Base-by-base conservation (phyloP, 768 basidiomycete genomes). In the Mycena epipterygia region DNA sequence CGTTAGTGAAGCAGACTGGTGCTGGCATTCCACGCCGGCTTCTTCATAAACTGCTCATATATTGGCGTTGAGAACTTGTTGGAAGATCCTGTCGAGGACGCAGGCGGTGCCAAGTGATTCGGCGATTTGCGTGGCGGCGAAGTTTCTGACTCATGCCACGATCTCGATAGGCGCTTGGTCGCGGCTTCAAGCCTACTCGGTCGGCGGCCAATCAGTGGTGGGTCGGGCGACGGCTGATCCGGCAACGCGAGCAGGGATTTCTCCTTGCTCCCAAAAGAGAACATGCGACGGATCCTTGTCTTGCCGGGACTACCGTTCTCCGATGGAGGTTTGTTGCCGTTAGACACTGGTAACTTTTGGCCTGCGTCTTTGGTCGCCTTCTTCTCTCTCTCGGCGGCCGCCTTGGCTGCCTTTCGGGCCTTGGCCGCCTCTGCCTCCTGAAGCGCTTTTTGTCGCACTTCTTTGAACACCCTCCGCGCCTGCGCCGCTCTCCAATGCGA, bases 401-500 rank as follows among this genome's bases (percentile, higher is more conserved):
- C 53, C 30, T 57, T 57, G 16, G 70, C 70, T 12, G 58, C 64
- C 42, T 66, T 62, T 27, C n/a, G 33, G 4, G 64, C 68, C 62
- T 67, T 70, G 13, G 61, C 72, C 21, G 64, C 72, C 39, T 70
- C 72, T 6, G 62, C 68, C 39, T 70, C 68, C 51, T 57, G 21
- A 21, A 25, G 44, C 8, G 68, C 68, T 55, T 70, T 73, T n/a
- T 67, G 29, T 23, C 56, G 53, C 16, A 30, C 62, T 25, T 53
- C 56, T 9, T 56, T 61, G 62, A 67, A 73, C 30, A 55, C 29
- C 46, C 32, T 39, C 25, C 72, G 72, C 1, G 96, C 97, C 69
- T 90, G 70, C 52, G 95, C 88, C 21, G 94, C 92, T 70, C 97
- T 88, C 95, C 95, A 98, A 91, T 95, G 93, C 0, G 95, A 91